These are phyloP conservation scores for Maudiozyma bulderi DNA, from an alignment of 805 yeast species.

Conservation along the genomic window DNA sequence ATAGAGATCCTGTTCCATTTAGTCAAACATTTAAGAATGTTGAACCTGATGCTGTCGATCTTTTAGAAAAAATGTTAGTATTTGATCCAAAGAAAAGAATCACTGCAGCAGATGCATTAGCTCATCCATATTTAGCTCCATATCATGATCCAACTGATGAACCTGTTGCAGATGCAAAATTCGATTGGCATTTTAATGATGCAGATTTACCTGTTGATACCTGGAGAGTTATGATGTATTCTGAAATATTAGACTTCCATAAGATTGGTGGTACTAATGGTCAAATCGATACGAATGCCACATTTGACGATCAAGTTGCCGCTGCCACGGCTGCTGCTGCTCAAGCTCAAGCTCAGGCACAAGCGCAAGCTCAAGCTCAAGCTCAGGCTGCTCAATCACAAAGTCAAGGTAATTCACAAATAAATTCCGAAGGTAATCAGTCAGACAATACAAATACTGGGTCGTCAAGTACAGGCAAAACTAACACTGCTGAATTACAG, in stretches of 20 bases:
- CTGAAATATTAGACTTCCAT: slow-evolving; percentile 92
- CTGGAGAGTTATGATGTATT: slow-evolving; percentile 99
- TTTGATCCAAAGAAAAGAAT: slow-evolving; percentile 93
- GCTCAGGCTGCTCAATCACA: background rate
- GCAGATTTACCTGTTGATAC: slow-evolving; percentile 96
- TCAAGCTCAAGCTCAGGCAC: slow-evolving; percentile 27
- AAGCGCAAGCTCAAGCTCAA: slow-evolving; percentile 14
- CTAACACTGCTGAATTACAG: background rate
- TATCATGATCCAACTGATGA: slow-evolving; percentile 97
- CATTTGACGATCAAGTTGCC: slow-evolving; percentile 30
- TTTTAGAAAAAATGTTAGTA: slow-evolving; percentile 80
- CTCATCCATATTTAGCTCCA: slow-evolving; percentile 86
- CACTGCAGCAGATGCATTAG: slow-evolving; percentile 81
- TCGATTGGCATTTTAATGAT: slow-evolving; percentile 97
- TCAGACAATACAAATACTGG: background rate
- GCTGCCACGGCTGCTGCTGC: slow-evolving; percentile 32
- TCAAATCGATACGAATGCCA: slow-evolving; percentile 28
- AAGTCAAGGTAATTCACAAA: background rate
- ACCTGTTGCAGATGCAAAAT: slow-evolving; percentile 84
- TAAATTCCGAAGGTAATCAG: background rate
- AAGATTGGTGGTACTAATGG: slow-evolving; percentile 54
- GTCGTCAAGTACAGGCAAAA: background rate
- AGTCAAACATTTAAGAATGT: slow-evolving; percentile 68
- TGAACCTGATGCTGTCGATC: slow-evolving; percentile 79
- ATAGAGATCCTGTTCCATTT: slow-evolving; percentile 85